Evolutionary conservation across 805 yeast genomes (phyloP).

Genomic region (Scheffersomyces coipomensis): DNA sequence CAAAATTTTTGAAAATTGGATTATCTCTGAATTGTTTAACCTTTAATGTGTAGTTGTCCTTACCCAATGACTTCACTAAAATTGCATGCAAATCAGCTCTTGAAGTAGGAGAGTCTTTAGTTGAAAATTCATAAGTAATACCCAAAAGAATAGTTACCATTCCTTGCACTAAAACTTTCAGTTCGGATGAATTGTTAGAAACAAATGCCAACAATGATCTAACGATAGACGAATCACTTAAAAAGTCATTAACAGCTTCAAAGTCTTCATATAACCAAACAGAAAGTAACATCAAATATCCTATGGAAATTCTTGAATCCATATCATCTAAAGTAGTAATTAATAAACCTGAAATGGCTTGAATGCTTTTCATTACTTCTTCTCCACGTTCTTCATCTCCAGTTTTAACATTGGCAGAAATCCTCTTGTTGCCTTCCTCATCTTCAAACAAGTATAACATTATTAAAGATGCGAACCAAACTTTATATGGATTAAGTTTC

Average conservation of each 20-base stretch:
- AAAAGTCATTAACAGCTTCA: slow-evolving; percentile 70
- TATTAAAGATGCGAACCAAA: slow-evolving; percentile 78
- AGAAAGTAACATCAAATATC: slow-evolving; percentile 72
- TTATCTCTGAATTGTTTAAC: slow-evolving; percentile 70
- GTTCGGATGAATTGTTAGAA: slow-evolving; percentile 45
- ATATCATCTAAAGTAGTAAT: slow-evolving; percentile 56
- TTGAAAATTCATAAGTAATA: slow-evolving; percentile 72
- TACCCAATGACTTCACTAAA: slow-evolving; percentile 71
- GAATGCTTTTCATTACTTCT: slow-evolving; percentile 67
- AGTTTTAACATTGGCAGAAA: slow-evolving; percentile 46
- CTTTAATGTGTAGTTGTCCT: slow-evolving; percentile 72
- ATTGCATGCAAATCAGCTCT: slow-evolving; percentile 61
- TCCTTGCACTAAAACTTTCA: slow-evolving; percentile 62
- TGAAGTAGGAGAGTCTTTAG: slow-evolving; percentile 58
- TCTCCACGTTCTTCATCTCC: slow-evolving; percentile 67
- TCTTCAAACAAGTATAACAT: slow-evolving; percentile 63
- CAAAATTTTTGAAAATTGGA: slow-evolving; percentile 52
- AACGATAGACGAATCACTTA: slow-evolving; percentile 63
- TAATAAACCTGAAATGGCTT: slow-evolving; percentile 74
- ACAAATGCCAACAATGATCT: slow-evolving; percentile 69
- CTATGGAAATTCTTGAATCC: slow-evolving; percentile 76
- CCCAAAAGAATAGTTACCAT: slow-evolving; percentile 73
- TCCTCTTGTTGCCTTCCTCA: slow-evolving; percentile 45
- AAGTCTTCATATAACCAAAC: slow-evolving; percentile 79
- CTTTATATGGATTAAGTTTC: slow-evolving; percentile 78